Conservation (phyloP, 495 filamentous ascomycete genomes). For the Pseudotulostoma volvatum region DNA sequence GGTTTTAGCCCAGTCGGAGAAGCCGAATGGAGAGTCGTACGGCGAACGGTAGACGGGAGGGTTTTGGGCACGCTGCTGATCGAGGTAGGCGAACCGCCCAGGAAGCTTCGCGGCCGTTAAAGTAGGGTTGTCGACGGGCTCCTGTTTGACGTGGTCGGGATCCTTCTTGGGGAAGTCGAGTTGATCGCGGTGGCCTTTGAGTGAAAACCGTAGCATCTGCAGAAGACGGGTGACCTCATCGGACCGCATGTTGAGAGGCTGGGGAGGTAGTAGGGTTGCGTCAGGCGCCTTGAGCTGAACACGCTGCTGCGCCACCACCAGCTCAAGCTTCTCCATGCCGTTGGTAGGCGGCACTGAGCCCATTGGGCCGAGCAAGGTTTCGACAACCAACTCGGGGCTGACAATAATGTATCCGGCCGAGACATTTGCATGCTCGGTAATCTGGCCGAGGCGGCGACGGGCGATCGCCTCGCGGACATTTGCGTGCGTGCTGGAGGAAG, state of each 20-base stretch:
- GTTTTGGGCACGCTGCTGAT: conserved; percentile 25
- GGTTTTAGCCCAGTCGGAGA: conserved; percentile 29
- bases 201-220: conserved; percentile 32
- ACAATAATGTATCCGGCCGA: conserved; percentile 34
- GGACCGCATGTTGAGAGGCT: conserved; percentile 32
- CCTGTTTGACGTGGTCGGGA: conserved; percentile 20
- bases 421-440: conserved; percentile 35
- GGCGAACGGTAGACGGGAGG: conserved; percentile 33
- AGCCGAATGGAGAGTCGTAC: conserved; percentile 31
- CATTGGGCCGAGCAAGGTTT: conserved; percentile 31
- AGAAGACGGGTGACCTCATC: conserved; percentile 31
- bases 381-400: conserved; percentile 31
- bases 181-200: conserved; percentile 30
- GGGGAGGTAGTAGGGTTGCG: conserved; percentile 25
- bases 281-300: conserved; percentile 30
- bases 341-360: conserved; percentile 29
- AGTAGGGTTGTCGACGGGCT: conserved; percentile 17
- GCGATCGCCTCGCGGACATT: conserved; percentile 33
- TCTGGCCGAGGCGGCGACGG: conserved; percentile 32
- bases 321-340: conserved; percentile 31
- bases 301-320: conserved; percentile 33
- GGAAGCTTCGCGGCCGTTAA: conserved; percentile 22
- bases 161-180: conserved; percentile 32
- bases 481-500: conserved; percentile 31
- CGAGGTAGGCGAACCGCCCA: conserved; percentile 29